Conservation (phyloP, 1,284 basidiomycete species). For the Neonothopanus nambi region DNA sequence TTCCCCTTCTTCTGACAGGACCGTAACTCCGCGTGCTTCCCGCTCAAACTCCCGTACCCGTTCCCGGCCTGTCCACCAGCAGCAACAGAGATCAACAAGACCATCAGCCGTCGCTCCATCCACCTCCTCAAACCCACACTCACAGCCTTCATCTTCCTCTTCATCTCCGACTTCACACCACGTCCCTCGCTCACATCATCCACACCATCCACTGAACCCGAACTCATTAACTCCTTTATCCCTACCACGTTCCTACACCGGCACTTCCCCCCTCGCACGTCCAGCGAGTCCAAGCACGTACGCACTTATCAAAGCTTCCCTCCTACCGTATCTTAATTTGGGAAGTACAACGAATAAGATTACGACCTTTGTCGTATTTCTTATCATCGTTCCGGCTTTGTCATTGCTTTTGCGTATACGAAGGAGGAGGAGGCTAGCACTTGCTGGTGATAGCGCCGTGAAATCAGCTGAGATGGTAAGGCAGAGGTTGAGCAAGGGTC, state of each 20-base stretch:
- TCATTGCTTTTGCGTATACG: conserved; percentile 56
- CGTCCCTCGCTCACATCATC: conserved; percentile 58
- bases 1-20: conserved; percentile 11
- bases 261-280: conserved; percentile 20
- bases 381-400: conserved; percentile 60
- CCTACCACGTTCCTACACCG: conserved; percentile 24
- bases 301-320: conserved; percentile 43
- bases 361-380: conserved; percentile 45
- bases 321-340: conserved; percentile 38
- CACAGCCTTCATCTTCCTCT: no score
- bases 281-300: conserved; percentile 39
- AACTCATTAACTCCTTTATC: conserved; percentile 24
- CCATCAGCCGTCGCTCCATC: no score
- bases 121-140: no score
- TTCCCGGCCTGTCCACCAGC: neutral
- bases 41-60: neutral
- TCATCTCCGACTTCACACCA: conserved; percentile 46
- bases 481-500: conserved; percentile 44
- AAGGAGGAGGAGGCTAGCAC: conserved; percentile 31
- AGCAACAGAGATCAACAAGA: no score
- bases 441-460: conserved; percentile 17
- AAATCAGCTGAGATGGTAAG: conserved; percentile 60
- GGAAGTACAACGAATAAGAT: conserved; percentile 39
- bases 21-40: conserved; percentile 11
- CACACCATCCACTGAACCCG: conserved; percentile 36